Conservation (phyloP, 208 protist genomes). For the Crithidia acanthocephali region DNA sequence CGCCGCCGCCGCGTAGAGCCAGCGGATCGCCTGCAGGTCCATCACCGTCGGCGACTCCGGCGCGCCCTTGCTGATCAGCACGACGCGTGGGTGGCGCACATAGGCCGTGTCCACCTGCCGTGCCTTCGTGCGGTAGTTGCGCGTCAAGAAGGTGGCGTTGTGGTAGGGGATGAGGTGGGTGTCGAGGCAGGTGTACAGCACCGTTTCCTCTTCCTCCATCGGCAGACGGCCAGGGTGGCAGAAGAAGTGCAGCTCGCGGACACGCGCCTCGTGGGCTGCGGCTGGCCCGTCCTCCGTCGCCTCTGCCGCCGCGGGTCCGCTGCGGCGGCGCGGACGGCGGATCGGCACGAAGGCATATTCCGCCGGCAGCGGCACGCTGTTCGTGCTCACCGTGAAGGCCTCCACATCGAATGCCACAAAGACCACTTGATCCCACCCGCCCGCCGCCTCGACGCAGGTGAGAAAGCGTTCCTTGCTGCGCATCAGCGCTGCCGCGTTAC, state of each 20-base stretch:
- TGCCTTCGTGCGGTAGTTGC: conserved; percentile 39
- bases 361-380: conserved; percentile 39
- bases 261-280: neutral
- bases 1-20: conserved; percentile 49
- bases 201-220: neutral
- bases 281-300: neutral
- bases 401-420: conserved; percentile 69
- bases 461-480: conserved; percentile 35
- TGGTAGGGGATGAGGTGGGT: conserved; percentile 52
- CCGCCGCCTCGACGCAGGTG: conserved; percentile 29
- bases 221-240: conserved; percentile 35
- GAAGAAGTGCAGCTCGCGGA: conserved; percentile 36
- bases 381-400: conserved; percentile 27
- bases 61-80: conserved; percentile 67
- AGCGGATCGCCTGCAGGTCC: conserved; percentile 59
- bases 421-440: conserved; percentile 37
- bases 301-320: neutral
- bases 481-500: conserved; percentile 30
- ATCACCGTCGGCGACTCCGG: conserved; percentile 33
- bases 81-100: conserved; percentile 35
- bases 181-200: conserved; percentile 26
- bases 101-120: conserved; percentile 19
- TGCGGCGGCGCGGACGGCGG: neutral
- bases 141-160: conserved; percentile 46
- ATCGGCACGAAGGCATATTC: conserved; percentile 54